Evolutionary conservation across 495 filamentous ascomycete species (phyloP).

Genomic region (Hypoxylon rickii): DNA sequence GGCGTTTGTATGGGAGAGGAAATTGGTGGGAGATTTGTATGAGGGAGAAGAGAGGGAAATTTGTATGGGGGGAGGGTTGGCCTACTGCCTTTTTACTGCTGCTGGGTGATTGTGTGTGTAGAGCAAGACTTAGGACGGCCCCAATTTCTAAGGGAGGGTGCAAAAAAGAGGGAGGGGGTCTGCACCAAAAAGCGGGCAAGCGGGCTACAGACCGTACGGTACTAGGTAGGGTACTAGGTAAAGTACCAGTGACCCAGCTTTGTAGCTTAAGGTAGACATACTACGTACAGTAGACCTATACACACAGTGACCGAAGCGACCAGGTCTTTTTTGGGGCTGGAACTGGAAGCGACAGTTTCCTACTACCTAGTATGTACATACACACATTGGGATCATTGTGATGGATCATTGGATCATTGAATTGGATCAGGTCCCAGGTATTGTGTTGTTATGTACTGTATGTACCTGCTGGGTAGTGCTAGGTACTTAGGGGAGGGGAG

Average conservation of each 20-base stretch:
- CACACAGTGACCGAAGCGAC: no score
- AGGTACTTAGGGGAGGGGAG: no score
- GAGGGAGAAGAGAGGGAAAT: slow-evolving; percentile 60
- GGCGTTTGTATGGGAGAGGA: slow-evolving; percentile 58
- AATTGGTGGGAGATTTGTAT: slow-evolving; percentile 61
- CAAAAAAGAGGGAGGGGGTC: slow-evolving; percentile 30
- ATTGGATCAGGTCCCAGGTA: no score
- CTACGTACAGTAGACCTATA: no score
- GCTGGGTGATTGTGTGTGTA: slow-evolving; percentile 59
- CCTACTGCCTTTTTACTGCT: slow-evolving; percentile 64
- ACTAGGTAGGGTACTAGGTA: background rate
- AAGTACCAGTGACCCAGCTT: slow-evolving; percentile 25
- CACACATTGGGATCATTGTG: no score
- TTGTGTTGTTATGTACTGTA: no score
- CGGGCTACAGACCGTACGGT: slow-evolving; percentile 26
- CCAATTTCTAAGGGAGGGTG: slow-evolving; percentile 46
- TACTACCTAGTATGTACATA: no score
- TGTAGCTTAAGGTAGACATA: no score
- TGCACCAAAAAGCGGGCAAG: slow-evolving; percentile 37
- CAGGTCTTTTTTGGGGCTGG: no score
- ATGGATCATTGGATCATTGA: no score
- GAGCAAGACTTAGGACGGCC: slow-evolving; percentile 38
- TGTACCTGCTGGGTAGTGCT: no score
- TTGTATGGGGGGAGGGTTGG: slow-evolving; percentile 59
- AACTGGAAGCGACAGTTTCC: no score